These are phyloP conservation scores for Lichtheimia corymbifera DNA, from an alignment of 371 early-diverging fungal genomes.

Conservation along the genomic window DNA sequence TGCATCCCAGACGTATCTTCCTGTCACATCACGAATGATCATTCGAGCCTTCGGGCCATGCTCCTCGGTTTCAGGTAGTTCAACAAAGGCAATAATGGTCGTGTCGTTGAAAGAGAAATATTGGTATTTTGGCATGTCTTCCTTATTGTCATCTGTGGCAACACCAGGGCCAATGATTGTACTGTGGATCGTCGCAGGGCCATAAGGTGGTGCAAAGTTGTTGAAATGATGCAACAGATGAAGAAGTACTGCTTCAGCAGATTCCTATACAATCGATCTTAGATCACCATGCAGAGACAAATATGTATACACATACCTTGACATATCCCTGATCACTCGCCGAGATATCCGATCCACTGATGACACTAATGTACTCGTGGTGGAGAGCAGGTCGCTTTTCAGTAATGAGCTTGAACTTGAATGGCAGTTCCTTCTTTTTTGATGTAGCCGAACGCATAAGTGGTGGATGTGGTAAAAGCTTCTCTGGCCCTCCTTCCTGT, in stretches of 20 bases:
- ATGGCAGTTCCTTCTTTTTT: slow-evolving; percentile 39
- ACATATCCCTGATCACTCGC: slow-evolving; percentile 47
- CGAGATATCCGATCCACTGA: slow-evolving; percentile 19
- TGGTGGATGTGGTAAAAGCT: slow-evolving; percentile 48
- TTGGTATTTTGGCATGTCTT: slow-evolving; percentile 45
- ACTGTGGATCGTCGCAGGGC: slow-evolving; percentile 52
- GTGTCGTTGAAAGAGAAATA: slow-evolving; percentile 67
- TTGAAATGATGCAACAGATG: slow-evolving; percentile 59
- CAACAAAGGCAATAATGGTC: slow-evolving; percentile 61
- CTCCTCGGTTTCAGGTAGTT: slow-evolving; percentile 43
- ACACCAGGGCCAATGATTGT: slow-evolving; percentile 51
- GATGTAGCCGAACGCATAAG: slow-evolving; percentile 11
- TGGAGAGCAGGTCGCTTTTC: slow-evolving; percentile 42
- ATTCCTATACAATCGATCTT: slow-evolving; percentile 38
- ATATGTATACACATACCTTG: slow-evolving; percentile 15
- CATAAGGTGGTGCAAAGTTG: slow-evolving; percentile 56
- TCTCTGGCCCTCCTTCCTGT: slow-evolving; percentile 54
- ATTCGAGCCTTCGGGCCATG: slow-evolving; percentile 50
- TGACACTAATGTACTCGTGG: slow-evolving; percentile 22
- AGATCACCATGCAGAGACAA: no score
- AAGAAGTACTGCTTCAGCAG: slow-evolving; percentile 51
- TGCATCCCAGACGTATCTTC: slow-evolving; percentile 82
- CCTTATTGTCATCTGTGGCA: slow-evolving; percentile 33
- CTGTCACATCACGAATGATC: slow-evolving; percentile 75
- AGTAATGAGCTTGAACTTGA: slow-evolving; percentile 43